Evolutionary conservation across 805 yeast genomes (phyloP), one percentile per base, ranked within the genome.

Genomic region (Debaryomyces castellii): DNA sequence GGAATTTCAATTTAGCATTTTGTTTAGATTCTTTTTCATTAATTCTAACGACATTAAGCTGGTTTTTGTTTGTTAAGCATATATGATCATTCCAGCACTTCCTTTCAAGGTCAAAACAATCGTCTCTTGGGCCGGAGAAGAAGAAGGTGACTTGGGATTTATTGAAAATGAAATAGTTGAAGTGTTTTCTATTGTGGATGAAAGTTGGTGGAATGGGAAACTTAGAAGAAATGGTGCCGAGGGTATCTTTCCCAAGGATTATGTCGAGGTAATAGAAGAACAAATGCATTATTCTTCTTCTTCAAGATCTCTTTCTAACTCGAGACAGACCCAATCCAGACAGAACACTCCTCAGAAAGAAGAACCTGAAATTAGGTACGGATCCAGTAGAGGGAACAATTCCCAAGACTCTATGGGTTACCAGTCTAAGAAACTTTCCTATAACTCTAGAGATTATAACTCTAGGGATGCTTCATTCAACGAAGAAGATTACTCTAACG

Each of bases 71-170:
- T n/a, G 3, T 27, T 14, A 22, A 30, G 20, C 34, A 17, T 35
- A 18, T 34, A 59, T 60, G 64, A 42, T 59, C 40, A 44, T 57
- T 41, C 78, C 77, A 25, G 66, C 69, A 23, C 70, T 78, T 14
- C 95, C 95, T 3, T 88, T 88, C 64, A 76, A 76, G 59, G 96
- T 85, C 25, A 80, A 80, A 59, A 94, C 99, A 8, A 78, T 79
- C 33, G 92, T 87, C 60, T 89, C 96, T 20, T 91, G 97, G 97
- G 84, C 97, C 17, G 98, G 97, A 12, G 90, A 89, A 58, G 82
- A 87, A 57, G 87, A 83, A 45, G 86, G 87, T 39, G 97, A 94
- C 60, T 73, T 94, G 36, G 98, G 98, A 0, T 94, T 94, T 62
- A 77, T 91, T 17, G 98, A 94, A 67, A 96, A 95, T 41, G 98